Conservation (phyloP, 1,284 basidiomycete species). For the Coniferiporia weirii region DNA sequence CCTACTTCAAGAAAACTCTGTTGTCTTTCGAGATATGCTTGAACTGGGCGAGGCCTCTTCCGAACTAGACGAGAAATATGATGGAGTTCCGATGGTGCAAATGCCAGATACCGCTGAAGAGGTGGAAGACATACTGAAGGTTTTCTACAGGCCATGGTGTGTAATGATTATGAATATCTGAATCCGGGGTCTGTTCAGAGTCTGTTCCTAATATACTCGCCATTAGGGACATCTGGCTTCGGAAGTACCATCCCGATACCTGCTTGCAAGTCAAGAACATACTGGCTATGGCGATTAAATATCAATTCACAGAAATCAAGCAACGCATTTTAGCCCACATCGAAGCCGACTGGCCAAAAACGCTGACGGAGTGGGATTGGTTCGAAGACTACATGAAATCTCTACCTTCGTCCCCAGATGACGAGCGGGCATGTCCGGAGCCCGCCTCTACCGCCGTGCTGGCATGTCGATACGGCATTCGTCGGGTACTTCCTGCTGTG, state of each 20-base stretch:
- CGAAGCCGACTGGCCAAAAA: slow-evolving; percentile 13
- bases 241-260: not conserved
- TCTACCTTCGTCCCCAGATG: not conserved
- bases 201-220: not conserved
- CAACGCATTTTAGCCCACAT: slow-evolving; percentile 10
- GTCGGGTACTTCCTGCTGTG: not conserved
- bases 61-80: not conserved
- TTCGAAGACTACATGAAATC: not conserved
- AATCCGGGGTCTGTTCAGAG: not conserved
- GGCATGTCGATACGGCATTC: not conserved
- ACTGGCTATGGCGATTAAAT: slow-evolving; percentile 12
- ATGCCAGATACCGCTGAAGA: not conserved
- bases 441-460: not conserved
- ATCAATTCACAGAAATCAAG: not conserved
- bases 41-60: not conserved
- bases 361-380: slow-evolving; percentile 11
- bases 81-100: not conserved
- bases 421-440: not conserved
- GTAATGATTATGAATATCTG: not conserved
- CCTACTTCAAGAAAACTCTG: not conserved
- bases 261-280: not conserved
- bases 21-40: slow-evolving; percentile 1
- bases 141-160: not conserved
- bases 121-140: not conserved
- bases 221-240: not conserved